Base-by-base conservation (phyloP, 2,329 filamentous ascomycete species). In the Microsporum canis region DNA sequence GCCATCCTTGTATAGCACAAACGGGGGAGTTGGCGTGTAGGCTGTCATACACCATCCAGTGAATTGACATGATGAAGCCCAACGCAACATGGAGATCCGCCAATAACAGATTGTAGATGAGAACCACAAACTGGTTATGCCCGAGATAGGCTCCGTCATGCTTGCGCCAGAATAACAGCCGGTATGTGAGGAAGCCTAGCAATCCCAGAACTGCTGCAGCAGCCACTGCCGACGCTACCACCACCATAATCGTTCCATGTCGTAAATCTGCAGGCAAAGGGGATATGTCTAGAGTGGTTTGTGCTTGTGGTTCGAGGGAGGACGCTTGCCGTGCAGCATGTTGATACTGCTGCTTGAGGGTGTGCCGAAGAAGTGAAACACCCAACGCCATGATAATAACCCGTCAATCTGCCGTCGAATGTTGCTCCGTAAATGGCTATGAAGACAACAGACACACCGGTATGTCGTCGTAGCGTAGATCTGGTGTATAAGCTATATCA, bases 111-210 rank as follows among this genome's bases (percentile, higher is more conserved):
- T 81, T 81, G 68, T 79, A 81, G 58, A 81, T 80, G 29, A 82
- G 73, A 43, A 81, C 68, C n/a, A 82, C 71, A 60, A 79, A 81
- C 69, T 82, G 79, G 64, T 82, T 82, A 69, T 80, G 78, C 62
- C 79, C 78, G 59, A 81, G 78, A 62, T 79, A 78, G 63, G 77
- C 71, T 43, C 72, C 68, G 65, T 80, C 79, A 62, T 75, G 75
- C 60, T 71, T 73, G 55, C 76, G 72, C 79, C 79, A 81, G 63
- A 77, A 77, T 36, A 81, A 66, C n/a, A 82, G 68, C 29, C 79
- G 77, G 63, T 79, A 77, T 7, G 79, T 80, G 63, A 82, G 77
- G 69, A 80, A 80, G 8, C 63, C 62, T 4, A 81, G 72, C 3
- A 82, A 71, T 1, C 64, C 60, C 2, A 73, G 68, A 3, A 78